Evolutionary conservation across 176 grass and related monocot species (phyloP).

Genomic region (Thalia dealbata): DNA sequence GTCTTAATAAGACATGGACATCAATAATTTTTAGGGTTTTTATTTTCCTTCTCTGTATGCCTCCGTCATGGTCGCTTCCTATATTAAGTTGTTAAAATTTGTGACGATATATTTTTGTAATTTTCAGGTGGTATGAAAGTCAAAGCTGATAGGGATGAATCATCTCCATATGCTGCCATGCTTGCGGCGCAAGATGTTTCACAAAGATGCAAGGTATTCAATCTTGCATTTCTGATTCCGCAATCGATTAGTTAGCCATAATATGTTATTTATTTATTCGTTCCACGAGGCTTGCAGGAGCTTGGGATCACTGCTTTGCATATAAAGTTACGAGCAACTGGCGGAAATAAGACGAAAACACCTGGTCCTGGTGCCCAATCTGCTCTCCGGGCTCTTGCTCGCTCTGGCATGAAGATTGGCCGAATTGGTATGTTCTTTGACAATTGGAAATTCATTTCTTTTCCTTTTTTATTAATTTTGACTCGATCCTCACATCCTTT

Average conservation of each 20-base stretch:
- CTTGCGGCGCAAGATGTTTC: slow-evolving; percentile 90
- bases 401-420: slow-evolving; percentile 87
- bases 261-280: background rate
- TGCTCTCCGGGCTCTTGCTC: slow-evolving; percentile 85
- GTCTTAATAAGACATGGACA: background rate
- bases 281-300: slow-evolving; percentile 27
- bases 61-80: background rate
- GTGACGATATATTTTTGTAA: background rate
- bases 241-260: background rate
- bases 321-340: slow-evolving; percentile 73
- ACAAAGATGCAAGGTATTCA: slow-evolving; percentile 51
- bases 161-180: slow-evolving; percentile 87
- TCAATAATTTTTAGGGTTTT: background rate
- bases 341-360: slow-evolving; percentile 88
- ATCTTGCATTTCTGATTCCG: background rate
- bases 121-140: slow-evolving; percentile 79
- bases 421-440: slow-evolving; percentile 50
- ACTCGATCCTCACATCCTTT: background rate
- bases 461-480: background rate
- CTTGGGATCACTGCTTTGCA: slow-evolving; percentile 80
- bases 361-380: slow-evolving; percentile 83
- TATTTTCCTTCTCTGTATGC: background rate
- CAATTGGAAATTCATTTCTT: background rate
- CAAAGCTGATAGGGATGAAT: slow-evolving; percentile 91
- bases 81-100: no score